Conservation (phyloP, 768 basidiomycete species). For the Calocera viscosa region DNA sequence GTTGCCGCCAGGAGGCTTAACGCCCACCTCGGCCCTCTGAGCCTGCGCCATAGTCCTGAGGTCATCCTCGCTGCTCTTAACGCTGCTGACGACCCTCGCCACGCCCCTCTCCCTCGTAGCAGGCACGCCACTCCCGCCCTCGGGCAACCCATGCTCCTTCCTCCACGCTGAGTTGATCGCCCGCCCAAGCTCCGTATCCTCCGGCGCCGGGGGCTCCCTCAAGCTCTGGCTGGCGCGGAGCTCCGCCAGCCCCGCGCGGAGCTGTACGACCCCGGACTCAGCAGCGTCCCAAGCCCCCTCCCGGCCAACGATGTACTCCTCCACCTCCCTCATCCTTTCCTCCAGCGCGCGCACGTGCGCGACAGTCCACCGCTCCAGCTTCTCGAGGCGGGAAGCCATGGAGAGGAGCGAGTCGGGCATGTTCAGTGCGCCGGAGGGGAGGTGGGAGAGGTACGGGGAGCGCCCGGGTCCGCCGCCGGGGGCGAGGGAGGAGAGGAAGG, state of each 20-base stretch:
- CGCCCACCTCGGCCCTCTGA: background rate
- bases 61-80: conserved; percentile 4
- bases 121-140: background rate
- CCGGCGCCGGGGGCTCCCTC: background rate
- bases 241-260: background rate
- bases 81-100: background rate
- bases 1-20: background rate
- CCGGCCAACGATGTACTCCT: conserved; percentile 76
- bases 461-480: no score
- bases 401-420: conserved; percentile 59
- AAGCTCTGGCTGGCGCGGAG: background rate
- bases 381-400: conserved; percentile 72
- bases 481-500: conserved; percentile 36
- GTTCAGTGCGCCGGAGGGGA: conserved; percentile 56
- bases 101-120: background rate
- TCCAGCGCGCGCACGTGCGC: conserved; percentile 81
- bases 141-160: background rate
- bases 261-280: background rate
- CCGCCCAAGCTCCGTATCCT: background rate
- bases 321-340: conserved; percentile 84
- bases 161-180: conserved; percentile 3
- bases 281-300: conserved; percentile 49
- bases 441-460: conserved; percentile 53
- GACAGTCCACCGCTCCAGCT: conserved; percentile 81
- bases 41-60: background rate